phyloP scores from a whole-genome alignment of 78 protist species.

The Dictyostelium firmibasis region DNA sequence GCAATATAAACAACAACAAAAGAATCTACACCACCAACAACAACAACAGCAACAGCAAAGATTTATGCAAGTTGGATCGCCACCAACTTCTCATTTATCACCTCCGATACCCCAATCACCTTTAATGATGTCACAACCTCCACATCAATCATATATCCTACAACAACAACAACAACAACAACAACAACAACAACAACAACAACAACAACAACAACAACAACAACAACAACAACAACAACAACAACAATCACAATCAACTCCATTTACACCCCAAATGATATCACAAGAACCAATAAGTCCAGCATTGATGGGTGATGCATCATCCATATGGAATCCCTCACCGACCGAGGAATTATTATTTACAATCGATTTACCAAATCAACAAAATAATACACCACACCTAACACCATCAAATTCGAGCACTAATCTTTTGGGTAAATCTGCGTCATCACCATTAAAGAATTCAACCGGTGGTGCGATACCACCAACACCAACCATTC shows the following conservation, averaged over 20 bases:
- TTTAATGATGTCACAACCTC: not conserved
- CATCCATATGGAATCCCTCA: conserved; percentile 39
- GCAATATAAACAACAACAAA: conserved; percentile 1
- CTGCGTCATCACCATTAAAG: not conserved
- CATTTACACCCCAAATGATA: conserved; percentile 61
- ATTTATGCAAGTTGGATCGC: not conserved
- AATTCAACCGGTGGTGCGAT: not conserved
- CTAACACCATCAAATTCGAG: conserved; percentile 11
- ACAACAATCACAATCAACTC: not conserved
- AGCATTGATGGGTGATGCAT: conserved; percentile 8
- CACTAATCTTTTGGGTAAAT: not conserved
- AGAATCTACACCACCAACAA: conserved; percentile 27
- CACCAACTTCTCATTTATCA: conserved; percentile 7
- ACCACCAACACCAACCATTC: conserved; percentile 30
- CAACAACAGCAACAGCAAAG: conserved; percentile 34
- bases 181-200: not conserved
- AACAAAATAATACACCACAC: conserved; percentile 48
- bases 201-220: not conserved
- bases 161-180: not conserved
- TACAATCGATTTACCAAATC: conserved; percentile 38
- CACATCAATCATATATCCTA: not conserved
- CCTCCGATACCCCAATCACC: conserved; percentile 72
- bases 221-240: not conserved
- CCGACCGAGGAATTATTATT: conserved; percentile 64
- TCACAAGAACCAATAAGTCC: conserved; percentile 2